Evolutionary conservation across 2,329 filamentous ascomycete genomes (phyloP), one percentile per base, ranked within the genome.

Genomic region (Aureobasidium sp.): DNA sequence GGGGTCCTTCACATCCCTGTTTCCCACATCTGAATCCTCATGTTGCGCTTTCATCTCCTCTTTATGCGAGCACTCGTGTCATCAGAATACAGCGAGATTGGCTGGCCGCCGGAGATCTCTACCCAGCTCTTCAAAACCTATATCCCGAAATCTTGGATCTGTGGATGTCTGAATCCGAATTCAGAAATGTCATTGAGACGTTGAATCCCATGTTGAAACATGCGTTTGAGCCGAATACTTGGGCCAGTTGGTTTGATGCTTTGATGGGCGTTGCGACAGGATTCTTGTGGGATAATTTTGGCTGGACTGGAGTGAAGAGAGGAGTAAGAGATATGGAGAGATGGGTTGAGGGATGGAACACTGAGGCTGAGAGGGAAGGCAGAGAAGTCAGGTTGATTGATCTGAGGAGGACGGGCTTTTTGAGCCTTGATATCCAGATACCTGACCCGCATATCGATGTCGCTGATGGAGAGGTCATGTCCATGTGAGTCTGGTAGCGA

Each of bases 131-230:
- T 72, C 94, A 90, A 17, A 97, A 97, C 69, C 80, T 97, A 2
- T 99, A 99, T 70, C 94, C 94, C 0, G 94, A 99, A 72, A 96
- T 99, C 63, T 80, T 99, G 8, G 92, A 97, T 67, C 90, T 91
- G 0, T 85, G 92, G 36, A 77, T 99, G 47, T 82, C 85, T 0
- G 94, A 99, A 73, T 87, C 87, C 63, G 90, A 96, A 68, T 99
- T 99, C 71, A 85, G 94, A 3, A 81, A 81, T 12, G 78, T 97
- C 34, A 85, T 99, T 61, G 86, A 91, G 63, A 89, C 87, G 69
- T 81, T 97, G 60, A 99, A 99, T 70, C 77, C 83, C 13, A 86
- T 90, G 66, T 77, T 97, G 17, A 78, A 88, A 42, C 82, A 82
- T n/a, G 87, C 88, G 0, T 97, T 96, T 73, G 85, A 88, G 69